These are phyloP conservation scores for Coemansia sp. DNA, from an alignment of 192 early-diverging fungal genomes.

Conservation along the genomic window DNA sequence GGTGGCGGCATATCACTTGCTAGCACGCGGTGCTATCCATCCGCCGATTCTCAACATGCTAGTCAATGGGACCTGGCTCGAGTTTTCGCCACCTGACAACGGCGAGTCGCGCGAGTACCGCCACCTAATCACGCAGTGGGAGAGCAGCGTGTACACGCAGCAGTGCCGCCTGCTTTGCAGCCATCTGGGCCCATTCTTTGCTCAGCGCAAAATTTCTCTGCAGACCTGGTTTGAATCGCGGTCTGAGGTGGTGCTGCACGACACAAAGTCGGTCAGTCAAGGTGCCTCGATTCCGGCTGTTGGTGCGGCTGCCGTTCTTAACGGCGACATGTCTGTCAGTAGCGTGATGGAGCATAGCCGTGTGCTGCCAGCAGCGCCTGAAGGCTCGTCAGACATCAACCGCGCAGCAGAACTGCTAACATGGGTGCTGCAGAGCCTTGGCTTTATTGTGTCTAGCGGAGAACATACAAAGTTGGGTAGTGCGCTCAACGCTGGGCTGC, in stretches of 20 bases:
- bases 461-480: slow-evolving; percentile 30
- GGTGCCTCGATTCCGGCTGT: neutral
- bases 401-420: slow-evolving; percentile 13
- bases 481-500: slow-evolving; percentile 28
- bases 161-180: slow-evolving; percentile 59
- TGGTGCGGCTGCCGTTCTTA: neutral
- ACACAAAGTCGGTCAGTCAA: neutral
- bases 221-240: slow-evolving; percentile 62
- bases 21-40: slow-evolving; percentile 65
- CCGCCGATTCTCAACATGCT: slow-evolving; percentile 67
- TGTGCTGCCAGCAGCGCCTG: neutral
- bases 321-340: slow-evolving; percentile 2
- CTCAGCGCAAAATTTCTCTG: slow-evolving; percentile 65
- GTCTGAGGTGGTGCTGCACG: slow-evolving; percentile 37
- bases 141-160: slow-evolving; percentile 58
- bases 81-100: slow-evolving; percentile 73
- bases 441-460: slow-evolving; percentile 23
- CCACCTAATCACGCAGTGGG: slow-evolving; percentile 60
- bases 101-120: slow-evolving; percentile 78
- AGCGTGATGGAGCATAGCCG: slow-evolving; percentile 18
- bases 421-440: slow-evolving; percentile 24
- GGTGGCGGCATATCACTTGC: slow-evolving; percentile 65
- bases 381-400: neutral
- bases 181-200: slow-evolving; percentile 65
- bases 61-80: slow-evolving; percentile 63